Conservation (phyloP, 495 filamentous ascomycete species). For the Aspergillus haitiensis region DNA sequence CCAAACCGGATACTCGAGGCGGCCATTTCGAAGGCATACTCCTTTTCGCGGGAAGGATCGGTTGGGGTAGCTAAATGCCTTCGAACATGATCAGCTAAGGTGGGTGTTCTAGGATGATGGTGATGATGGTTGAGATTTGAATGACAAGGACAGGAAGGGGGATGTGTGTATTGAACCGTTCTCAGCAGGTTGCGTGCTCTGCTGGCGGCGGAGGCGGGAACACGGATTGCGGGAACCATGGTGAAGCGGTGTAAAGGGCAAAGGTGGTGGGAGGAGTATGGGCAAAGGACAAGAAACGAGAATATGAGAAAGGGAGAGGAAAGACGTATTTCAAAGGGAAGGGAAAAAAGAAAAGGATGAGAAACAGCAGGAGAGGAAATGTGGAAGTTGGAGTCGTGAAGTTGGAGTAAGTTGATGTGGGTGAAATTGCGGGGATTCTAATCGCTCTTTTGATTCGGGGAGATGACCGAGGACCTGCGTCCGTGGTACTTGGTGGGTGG, state of each 20-base stretch:
- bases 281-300: neutral
- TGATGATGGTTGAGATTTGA: conserved; percentile 76
- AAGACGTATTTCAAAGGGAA: conserved; percentile 5
- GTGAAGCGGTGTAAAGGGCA: conserved; percentile 3
- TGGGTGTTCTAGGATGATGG: conserved; percentile 50
- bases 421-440: conserved; percentile 18
- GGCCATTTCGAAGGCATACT: conserved; percentile 98
- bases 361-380: conserved; percentile 10
- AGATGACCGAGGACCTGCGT: conserved; percentile 12
- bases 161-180: conserved; percentile 87
- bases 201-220: conserved; percentile 67
- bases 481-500: too few relatives aligned
- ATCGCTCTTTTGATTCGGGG: conserved; percentile 7
- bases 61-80: conserved; percentile 71
- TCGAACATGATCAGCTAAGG: conserved; percentile 56
- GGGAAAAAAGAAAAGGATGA: conserved; percentile 19
- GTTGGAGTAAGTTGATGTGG: neutral
- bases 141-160: conserved; percentile 89
- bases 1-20: conserved; percentile 93
- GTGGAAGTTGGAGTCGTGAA: conserved; percentile 5
- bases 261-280: neutral
- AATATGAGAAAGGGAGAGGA: neutral
- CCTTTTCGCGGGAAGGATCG: conserved; percentile 72
- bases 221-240: conserved; percentile 58
- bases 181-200: conserved; percentile 80